Evolutionary conservation across 2,329 filamentous ascomycete genomes (phyloP), one percentile per base, ranked within the genome.

Genomic region (Arthrobotrys sphaeroides): DNA sequence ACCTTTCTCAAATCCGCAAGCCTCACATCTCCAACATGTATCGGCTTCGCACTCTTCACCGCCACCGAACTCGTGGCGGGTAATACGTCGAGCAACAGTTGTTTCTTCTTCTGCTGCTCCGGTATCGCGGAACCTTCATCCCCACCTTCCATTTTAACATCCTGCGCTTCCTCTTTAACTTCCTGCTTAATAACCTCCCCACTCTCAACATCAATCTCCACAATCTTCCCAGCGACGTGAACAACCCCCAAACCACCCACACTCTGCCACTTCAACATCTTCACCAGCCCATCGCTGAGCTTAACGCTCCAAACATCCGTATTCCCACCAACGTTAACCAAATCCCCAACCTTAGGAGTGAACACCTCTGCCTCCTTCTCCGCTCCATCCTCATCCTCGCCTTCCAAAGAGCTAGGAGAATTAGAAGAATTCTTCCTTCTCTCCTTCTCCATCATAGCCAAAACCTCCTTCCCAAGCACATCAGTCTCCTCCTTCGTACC

Each of bases 251-350:
- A 85, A 1, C 91, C 93, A 67, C 93, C 90, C 22, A 98, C 93
- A 72, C 92, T 94, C 84, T 98, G 95, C 95, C 95, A 98, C 80
- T 92, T 92, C 73, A 99, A 86, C 79, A 91, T 91, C 83, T 92
- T 92, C 73, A 96, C 91, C 18, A 99, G 88, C 47, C 88, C 85
- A 78, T 94, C 92, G 55, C 92, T 93, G 16, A 99, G 87, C 82
- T 94, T 96, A 74, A 99, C 91, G 22, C 92, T 90, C 95, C 96
- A 99, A 2, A 95, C 94, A 81, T 98, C 97, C 3, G 94, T 98
- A 81, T 99, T 95, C 43, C 98, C 94, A 80, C 94, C 97, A 10
- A 94, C 95, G 82, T 99, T 90, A 43, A 99, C 87, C 12, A 86
- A 85, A 33, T 87, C 85, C 22, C 93, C 93, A n/a, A 92, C 85